Conservation (phyloP, 345 rosid genomes). For the Acer negundo region DNA sequence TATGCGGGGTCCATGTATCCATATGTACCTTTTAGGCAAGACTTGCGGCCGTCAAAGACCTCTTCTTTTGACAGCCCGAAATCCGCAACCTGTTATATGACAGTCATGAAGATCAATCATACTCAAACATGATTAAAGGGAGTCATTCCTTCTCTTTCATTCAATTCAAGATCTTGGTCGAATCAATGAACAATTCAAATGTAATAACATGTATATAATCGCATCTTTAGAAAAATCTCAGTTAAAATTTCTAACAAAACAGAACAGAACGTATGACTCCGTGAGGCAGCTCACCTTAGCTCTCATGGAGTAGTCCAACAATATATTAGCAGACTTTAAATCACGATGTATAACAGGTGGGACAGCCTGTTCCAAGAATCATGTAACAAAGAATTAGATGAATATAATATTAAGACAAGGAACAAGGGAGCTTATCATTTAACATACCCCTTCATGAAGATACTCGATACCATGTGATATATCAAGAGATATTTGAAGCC, state of each 20-base stretch:
- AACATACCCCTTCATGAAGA: constrained; percentile 88
- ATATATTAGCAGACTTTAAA: constrained; percentile 89
- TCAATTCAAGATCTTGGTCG: neutral
- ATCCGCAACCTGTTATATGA: constrained; percentile 74
- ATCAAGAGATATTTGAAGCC: constrained; percentile 84
- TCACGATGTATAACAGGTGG: constrained; percentile 97
- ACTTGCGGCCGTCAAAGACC: constrained; percentile 65
- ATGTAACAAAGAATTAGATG: neutral
- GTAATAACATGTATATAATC: neutral
- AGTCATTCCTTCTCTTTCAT: neutral
- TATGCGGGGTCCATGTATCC: constrained; percentile 91
- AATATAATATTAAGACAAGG: neutral
- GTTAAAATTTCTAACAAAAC: neutral
- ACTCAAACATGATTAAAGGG: neutral
- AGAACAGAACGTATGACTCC: neutral
- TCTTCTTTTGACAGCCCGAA: constrained; percentile 94
- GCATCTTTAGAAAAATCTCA: neutral
- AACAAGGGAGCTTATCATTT: neutral
- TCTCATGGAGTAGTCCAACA: constrained; percentile 82
- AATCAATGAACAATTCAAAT: neutral
- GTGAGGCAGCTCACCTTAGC: constrained; percentile 65
- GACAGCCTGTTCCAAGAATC: constrained; percentile 60
- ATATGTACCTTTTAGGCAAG: constrained; percentile 89
- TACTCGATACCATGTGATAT: constrained; percentile 92
- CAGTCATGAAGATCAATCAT: constrained; percentile 5